phyloP scores from a whole-genome alignment of 1,139 yeast species.

The Insectozyma bohioensis region DNA sequence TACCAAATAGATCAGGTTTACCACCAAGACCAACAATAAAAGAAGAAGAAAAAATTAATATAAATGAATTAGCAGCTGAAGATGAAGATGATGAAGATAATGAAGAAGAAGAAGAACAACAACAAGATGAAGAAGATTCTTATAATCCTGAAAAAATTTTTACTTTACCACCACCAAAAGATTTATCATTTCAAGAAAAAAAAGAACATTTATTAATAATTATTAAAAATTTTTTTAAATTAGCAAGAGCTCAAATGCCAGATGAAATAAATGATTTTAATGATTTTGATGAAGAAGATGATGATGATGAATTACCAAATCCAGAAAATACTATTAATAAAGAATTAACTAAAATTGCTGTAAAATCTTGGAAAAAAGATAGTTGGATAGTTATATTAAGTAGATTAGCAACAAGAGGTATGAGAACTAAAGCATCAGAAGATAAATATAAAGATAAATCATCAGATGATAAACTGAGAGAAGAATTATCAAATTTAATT shows the following conservation, averaged over 20 bases:
- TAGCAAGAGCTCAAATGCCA: slow-evolving; percentile 32
- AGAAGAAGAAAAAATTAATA: slow-evolving; percentile 4
- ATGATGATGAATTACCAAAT: slow-evolving; percentile 20
- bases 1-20: neutral
- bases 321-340: slow-evolving; percentile 18
- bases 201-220: slow-evolving; percentile 53
- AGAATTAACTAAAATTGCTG: slow-evolving; percentile 54
- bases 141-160: slow-evolving; percentile 46
- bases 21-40: slow-evolving; percentile 4
- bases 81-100: slow-evolving; percentile 13
- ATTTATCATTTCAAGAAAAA: slow-evolving; percentile 47
- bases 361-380: slow-evolving; percentile 63
- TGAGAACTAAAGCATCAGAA: slow-evolving; percentile 32
- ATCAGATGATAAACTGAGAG: slow-evolving; percentile 21
- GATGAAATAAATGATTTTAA: slow-evolving; percentile 17
- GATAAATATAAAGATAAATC: slow-evolving; percentile 22
- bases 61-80: slow-evolving; percentile 10
- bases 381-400: slow-evolving; percentile 80
- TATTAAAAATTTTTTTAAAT: slow-evolving; percentile 53
- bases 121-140: slow-evolving; percentile 34
- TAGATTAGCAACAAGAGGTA: slow-evolving; percentile 79
- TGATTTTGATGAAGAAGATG: slow-evolving; percentile 27
- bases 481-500: slow-evolving; percentile 56
- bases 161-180: slow-evolving; percentile 58
- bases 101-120: slow-evolving; percentile 33